Evolutionary conservation across 129 eudicot genomes (phyloP), one percentile per base, ranked within the genome.

Genomic region (Mikania micrantha): DNA sequence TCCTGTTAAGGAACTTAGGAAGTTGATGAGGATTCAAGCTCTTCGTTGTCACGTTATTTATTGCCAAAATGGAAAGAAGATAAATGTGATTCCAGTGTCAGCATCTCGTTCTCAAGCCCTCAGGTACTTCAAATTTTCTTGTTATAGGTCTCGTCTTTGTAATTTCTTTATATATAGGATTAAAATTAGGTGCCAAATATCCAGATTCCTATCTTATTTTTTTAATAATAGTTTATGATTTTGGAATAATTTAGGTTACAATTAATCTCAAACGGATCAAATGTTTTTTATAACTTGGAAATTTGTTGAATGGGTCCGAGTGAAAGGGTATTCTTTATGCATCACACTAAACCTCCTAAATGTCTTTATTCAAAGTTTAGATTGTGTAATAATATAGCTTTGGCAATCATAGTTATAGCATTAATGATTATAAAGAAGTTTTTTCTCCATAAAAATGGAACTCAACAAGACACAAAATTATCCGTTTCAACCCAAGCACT

Each of bases 71-170:
- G 95, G 95, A 28, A 85, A 73, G 70, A 94, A 80, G 70, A 79
- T 94, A 32, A 94, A 90, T 76, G 97, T 94, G 15, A 81, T 94
- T 75, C 99, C 99, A 40, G 95, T 87, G 8, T 57, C 92, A 40
- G 97, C 97, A 56, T 94, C 99, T 58, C 99, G 99, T 53, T 89
- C 88, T 67, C 99, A 94, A 81, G 99, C 99, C 15, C 97, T 94
- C 74, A 83, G 99, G 99, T 90, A 69, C 9, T 7, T 17, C 12
- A 56, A 25, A 8, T 24, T 65, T 56, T 54, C 7, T 29, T n/a
- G 5, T 40, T 19, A 19, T 47, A 41, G 9, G 7, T 70, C 54
- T 34, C 17, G 42, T 50, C 47, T 58, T 20, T 52, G 24, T 63
- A 9, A 0, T 11, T 12, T 12, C 6, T 44, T 44, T n/a, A 44